A percentile compares a stretch with the other conserved stretches of the same genome.
These are phyloP conservation scores for Amanita jacksonii DNA, from an alignment of 768 basidiomycete species.

Conservation along the genomic window DNA sequence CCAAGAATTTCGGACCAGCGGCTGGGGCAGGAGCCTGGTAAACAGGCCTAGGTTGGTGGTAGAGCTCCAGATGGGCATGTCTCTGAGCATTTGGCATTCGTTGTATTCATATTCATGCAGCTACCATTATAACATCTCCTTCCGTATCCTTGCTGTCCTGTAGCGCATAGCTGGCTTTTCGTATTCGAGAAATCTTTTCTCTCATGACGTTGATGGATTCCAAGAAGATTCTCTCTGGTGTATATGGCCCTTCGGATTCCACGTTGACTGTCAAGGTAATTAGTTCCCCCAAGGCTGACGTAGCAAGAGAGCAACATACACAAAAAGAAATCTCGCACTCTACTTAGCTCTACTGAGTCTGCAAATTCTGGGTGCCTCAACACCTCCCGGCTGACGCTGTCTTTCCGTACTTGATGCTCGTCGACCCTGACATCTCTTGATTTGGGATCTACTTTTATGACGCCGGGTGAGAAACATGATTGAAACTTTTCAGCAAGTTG, in stretches of 20 bases:
- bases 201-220: slow-evolving; percentile 80
- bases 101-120: no score
- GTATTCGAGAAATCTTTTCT: slow-evolving; percentile 57
- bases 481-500: slow-evolving; percentile 76
- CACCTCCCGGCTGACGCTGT: slow-evolving; percentile 88
- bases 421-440: slow-evolving; percentile 58
- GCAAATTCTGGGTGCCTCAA: slow-evolving; percentile 87
- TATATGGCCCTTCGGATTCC: slow-evolving; percentile 86
- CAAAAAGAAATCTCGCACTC: slow-evolving; percentile 88
- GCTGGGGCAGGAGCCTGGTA: slow-evolving; percentile 5
- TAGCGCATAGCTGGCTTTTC: slow-evolving; percentile 49
- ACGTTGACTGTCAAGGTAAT: slow-evolving; percentile 54
- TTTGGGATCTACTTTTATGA: slow-evolving; percentile 51
- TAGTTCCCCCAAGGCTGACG: background rate
- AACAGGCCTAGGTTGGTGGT: no score
- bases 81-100: no score
- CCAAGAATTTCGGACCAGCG: slow-evolving; percentile 3
- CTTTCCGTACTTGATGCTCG: slow-evolving; percentile 58
- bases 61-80: no score
- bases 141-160: slow-evolving; percentile 22
- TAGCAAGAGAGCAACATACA: slow-evolving; percentile 41
- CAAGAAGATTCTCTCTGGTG: slow-evolving; percentile 71
- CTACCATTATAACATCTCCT: slow-evolving; percentile 45
- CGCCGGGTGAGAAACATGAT: slow-evolving; percentile 80
- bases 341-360: slow-evolving; percentile 69